These are phyloP conservation scores for Pichia sp. DNA, from an alignment of 1,139 yeast species.

Conservation along the genomic window DNA sequence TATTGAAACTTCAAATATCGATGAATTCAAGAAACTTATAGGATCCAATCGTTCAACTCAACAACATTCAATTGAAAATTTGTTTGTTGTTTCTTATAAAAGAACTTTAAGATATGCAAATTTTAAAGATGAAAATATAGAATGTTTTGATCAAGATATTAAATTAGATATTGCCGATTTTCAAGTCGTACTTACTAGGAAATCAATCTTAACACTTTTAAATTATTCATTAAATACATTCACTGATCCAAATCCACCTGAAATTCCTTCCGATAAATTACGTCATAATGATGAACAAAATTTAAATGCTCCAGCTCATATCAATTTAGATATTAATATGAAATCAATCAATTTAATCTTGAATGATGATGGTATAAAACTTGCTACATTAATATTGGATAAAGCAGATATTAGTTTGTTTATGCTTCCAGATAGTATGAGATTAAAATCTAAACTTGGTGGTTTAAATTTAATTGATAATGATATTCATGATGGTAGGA, in stretches of 20 bases:
- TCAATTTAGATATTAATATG: constrained; percentile 59
- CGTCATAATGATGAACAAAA: constrained; percentile 54
- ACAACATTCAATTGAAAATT: constrained; percentile 33
- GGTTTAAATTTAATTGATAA: constrained; percentile 77
- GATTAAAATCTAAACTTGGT: constrained; percentile 68
- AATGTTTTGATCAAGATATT: constrained; percentile 72
- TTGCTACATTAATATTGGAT: constrained; percentile 73
- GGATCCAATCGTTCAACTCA: constrained; percentile 50
- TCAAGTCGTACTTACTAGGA: constrained; percentile 67
- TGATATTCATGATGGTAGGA: constrained; percentile 58
- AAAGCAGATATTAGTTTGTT: constrained; percentile 64
- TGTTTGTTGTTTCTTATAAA: constrained; percentile 56
- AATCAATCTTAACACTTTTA: constrained; percentile 67
- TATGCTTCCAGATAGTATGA: constrained; percentile 71
- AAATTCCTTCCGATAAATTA: constrained; percentile 58
- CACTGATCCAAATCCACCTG: constrained; percentile 69
- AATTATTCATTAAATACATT: constrained; percentile 83
- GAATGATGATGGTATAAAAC: constrained; percentile 74
- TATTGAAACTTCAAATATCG: constrained; percentile 55
- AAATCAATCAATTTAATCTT: constrained; percentile 70
- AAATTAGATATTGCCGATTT: constrained; percentile 75
- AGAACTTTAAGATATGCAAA: constrained; percentile 58
- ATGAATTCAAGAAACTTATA: constrained; percentile 59
- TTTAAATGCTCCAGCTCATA: constrained; percentile 61
- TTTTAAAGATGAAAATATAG: constrained; percentile 49